Base-by-base conservation (phyloP, 495 filamentous ascomycete genomes). In the Staphylotrichum longicolle region DNA sequence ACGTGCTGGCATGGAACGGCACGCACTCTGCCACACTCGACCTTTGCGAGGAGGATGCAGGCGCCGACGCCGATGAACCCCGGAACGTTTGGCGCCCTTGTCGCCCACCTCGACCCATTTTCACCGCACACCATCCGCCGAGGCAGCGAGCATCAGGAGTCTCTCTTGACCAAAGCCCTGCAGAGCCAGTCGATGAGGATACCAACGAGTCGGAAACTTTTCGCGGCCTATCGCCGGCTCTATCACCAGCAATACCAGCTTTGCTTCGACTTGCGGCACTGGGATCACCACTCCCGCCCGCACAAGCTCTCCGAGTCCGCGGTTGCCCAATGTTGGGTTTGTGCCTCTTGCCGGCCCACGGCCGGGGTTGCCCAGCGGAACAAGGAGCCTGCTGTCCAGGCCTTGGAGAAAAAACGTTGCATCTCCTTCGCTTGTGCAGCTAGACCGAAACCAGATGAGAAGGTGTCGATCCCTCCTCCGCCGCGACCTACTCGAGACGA, bases 201-300 rank as follows among this genome's bases (percentile, higher is more conserved):
- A 51, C 62, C 46, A 6, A 63, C 52, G 71, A 74, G n/a, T 66
- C 60, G 40, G 63, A 56, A 47, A 42, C 42, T 10, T 44, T 63
- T 9, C 64, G 55, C 20, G 53, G 30, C 37, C 41, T 64, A 68
- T 65, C 75, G 82, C 76, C 83, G 80, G 54, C 55, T 93, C 92
- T 56, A 86, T 88, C 50, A 87, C 86, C 67, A 91, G 88, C 75
- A 92, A 86, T 67, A 75, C 83, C 63, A 95, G 90, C 75, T 79
- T 85, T 57, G 77, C 89, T 51, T 96, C 93, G 12, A 92, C 91
- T 34, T 96, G 91, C 74, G 94, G 96, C 69, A 94, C 88, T 44
- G 93, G 90, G 50, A 75, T 91, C 45, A 96, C 92, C n/a, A 95
- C 91, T 65, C 91, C 94, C 47, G 86, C 91, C n/a, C 79, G 91